Evolutionary conservation across 1,139 yeast genomes (phyloP).

Genomic region (Blastobotrys serpentis): DNA sequence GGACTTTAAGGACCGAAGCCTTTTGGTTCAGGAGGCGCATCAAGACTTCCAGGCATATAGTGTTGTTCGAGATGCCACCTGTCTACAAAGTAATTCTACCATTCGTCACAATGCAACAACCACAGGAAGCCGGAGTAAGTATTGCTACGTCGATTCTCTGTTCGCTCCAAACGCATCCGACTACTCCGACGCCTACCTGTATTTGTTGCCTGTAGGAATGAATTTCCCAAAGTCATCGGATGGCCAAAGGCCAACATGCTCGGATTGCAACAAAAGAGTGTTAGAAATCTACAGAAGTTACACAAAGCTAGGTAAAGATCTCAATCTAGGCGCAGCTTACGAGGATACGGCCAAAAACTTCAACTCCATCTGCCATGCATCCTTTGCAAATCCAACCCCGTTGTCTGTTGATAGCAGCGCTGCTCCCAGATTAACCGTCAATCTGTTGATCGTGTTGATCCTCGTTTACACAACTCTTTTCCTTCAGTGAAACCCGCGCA

Average conservation of each 20-base stretch:
- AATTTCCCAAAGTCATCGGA: slow-evolving; percentile 2
- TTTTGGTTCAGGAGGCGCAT: slow-evolving; percentile 36
- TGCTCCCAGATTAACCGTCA: slow-evolving; percentile 3
- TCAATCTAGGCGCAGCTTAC: neutral
- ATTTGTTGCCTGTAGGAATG: slow-evolving; percentile 35
- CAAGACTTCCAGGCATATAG: slow-evolving; percentile 32
- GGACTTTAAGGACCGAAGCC: slow-evolving; percentile 31
- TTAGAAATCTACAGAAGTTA: slow-evolving; percentile 31
- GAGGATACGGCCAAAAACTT: slow-evolving; percentile 2
- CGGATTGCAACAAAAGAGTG: slow-evolving; percentile 29
- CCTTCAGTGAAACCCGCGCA: neutral
- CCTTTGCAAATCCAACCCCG: slow-evolving; percentile 1
- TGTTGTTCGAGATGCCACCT: slow-evolving; percentile 33
- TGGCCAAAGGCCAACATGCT: slow-evolving; percentile 29
- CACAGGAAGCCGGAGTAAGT: slow-evolving; percentile 15
- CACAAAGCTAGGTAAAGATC: slow-evolving; percentile 21
- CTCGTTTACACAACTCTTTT: neutral
- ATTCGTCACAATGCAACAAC: slow-evolving; percentile 16
- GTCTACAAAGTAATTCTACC: no score
- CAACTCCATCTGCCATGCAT: neutral
- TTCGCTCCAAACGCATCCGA: slow-evolving; percentile 25
- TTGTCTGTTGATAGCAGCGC: neutral
- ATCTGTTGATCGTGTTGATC: slow-evolving; percentile 11
- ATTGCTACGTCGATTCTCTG: slow-evolving; percentile 36
- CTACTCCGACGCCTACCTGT: slow-evolving; percentile 33